Evolutionary conservation across 1,284 basidiomycete species (phyloP).

Genomic region (Ganoderma lucidum): DNA sequence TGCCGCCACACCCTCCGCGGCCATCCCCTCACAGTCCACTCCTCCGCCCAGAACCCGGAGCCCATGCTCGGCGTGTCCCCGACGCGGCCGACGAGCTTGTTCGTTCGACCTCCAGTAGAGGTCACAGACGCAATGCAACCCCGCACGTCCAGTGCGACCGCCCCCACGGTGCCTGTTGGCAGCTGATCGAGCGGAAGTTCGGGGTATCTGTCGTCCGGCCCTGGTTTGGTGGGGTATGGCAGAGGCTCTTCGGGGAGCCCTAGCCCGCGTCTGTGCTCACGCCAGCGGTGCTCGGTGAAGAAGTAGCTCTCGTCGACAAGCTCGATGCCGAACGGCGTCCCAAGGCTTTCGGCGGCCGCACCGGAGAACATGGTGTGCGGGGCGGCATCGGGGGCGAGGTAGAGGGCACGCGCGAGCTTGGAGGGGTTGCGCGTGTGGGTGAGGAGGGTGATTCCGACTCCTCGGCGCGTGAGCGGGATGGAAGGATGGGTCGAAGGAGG

Average conservation of each 20-base stretch:
- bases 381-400: slow-evolving; percentile 65
- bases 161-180: slow-evolving; percentile 84
- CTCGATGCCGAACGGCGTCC: slow-evolving; percentile 58
- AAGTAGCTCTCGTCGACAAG: slow-evolving; percentile 80
- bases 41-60: slow-evolving; percentile 83
- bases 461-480: slow-evolving; percentile 66
- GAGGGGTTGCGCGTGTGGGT: slow-evolving; percentile 78
- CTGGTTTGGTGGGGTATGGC: slow-evolving; percentile 40
- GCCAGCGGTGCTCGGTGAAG: slow-evolving; percentile 78
- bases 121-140: slow-evolving; percentile 80
- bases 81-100: slow-evolving; percentile 82
- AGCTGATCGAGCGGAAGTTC: slow-evolving; percentile 58
- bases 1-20: slow-evolving; percentile 51
- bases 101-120: slow-evolving; percentile 83
- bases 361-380: slow-evolving; percentile 81
- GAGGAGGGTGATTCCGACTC: slow-evolving; percentile 70
- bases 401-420: slow-evolving; percentile 71
- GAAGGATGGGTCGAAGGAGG: slow-evolving; percentile 70
- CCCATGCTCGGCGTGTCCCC: slow-evolving; percentile 86
- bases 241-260: slow-evolving; percentile 74
- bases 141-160: slow-evolving; percentile 77
- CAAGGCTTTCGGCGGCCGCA: slow-evolving; percentile 65
- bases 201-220: slow-evolving; percentile 26
- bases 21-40: slow-evolving; percentile 62
- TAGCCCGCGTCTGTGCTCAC: slow-evolving; percentile 73